A percentile compares a stretch with the other conserved stretches of the same genome.
Evolutionary conservation across 306 rosid species (phyloP).

Genomic region (Pueraria montana): DNA sequence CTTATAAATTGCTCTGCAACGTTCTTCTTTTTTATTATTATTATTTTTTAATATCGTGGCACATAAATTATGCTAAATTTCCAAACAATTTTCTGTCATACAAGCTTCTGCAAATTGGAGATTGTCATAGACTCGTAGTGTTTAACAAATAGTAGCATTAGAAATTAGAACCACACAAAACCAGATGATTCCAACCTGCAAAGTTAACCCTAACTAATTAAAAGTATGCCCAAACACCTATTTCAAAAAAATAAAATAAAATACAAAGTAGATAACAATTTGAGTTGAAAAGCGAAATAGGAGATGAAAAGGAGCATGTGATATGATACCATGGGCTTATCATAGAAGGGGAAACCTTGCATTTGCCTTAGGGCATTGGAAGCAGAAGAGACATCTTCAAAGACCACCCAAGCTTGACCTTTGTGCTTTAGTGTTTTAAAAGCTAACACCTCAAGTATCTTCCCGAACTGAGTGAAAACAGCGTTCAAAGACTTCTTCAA

Average conservation of each 20-base stretch:
- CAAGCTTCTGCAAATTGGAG: neutral
- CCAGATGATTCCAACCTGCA: neutral
- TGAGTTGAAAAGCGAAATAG: neutral
- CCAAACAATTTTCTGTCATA: slow-evolving; percentile 6
- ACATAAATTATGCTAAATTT: neutral
- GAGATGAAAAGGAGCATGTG: neutral
- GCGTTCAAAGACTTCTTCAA: slow-evolving; percentile 91
- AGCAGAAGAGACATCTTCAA: slow-evolving; percentile 89
- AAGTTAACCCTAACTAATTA: neutral
- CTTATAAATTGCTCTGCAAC: neutral
- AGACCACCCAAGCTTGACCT: slow-evolving; percentile 98
- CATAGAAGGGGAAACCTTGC: slow-evolving; percentile 99
- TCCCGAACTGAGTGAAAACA: slow-evolving; percentile 96
- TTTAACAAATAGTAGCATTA: neutral
- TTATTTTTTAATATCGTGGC: neutral
- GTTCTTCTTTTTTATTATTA: neutral
- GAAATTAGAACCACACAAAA: neutral
- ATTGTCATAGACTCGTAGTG: neutral
- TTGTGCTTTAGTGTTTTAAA: slow-evolving; percentile 93
- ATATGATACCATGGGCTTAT: slow-evolving; percentile 88
- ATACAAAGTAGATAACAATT: neutral
- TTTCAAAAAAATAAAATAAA: neutral
- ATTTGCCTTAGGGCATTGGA: slow-evolving; percentile 92
- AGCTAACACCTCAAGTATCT: slow-evolving; percentile 90
- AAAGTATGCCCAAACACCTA: neutral